A percentile compares a stretch with the other conserved stretches of the same genome.
Evolutionary conservation across 805 yeast species (phyloP).

Genomic region (Saccharomyces mikatae): DNA sequence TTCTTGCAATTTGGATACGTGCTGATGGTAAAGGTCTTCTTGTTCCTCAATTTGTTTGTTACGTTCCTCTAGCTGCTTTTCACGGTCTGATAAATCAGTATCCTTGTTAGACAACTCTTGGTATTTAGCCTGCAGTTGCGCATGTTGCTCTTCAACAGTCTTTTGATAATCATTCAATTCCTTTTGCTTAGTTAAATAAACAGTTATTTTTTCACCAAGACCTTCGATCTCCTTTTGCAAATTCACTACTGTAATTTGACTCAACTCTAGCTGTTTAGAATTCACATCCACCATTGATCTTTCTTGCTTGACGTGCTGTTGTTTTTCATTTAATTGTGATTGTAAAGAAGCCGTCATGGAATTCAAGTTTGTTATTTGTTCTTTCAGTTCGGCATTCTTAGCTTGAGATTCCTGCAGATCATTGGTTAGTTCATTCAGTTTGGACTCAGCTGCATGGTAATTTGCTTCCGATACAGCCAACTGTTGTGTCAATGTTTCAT

Average conservation of each 20-base stretch:
- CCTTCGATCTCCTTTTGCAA: constrained; percentile 37
- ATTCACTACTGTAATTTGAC: constrained; percentile 42
- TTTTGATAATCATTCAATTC: constrained; percentile 36
- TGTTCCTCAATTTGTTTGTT: constrained; percentile 30
- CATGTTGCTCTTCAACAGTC: constrained; percentile 31
- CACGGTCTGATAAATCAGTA: constrained; percentile 29
- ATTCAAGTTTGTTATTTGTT: constrained; percentile 56
- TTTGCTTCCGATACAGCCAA: constrained; percentile 72
- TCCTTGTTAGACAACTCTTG: constrained; percentile 32
- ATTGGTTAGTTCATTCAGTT: constrained; percentile 52
- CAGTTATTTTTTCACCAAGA: constrained; percentile 23
- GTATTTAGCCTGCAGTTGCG: constrained; percentile 26
- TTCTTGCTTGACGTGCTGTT: constrained; percentile 52
- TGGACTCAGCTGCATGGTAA: constrained; percentile 58
- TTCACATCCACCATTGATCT: constrained; percentile 56
- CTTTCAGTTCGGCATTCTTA: constrained; percentile 57
- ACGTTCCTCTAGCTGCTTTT: constrained; percentile 30
- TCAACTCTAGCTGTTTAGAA: constrained; percentile 59
- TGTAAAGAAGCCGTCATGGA: constrained; percentile 57
- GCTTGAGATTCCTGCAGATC: constrained; percentile 61
- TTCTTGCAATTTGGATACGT: constrained; percentile 30
- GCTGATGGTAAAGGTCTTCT: constrained; percentile 31
- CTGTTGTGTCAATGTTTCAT: constrained; percentile 62
- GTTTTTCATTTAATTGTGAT: constrained; percentile 44
- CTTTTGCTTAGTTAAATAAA: constrained; percentile 24